Percentiles rank a stretch among this genome's conserved stretches.
Evolutionary conservation across 768 basidiomycete species (phyloP).

Genomic region (Tephrocybe sp.): DNA sequence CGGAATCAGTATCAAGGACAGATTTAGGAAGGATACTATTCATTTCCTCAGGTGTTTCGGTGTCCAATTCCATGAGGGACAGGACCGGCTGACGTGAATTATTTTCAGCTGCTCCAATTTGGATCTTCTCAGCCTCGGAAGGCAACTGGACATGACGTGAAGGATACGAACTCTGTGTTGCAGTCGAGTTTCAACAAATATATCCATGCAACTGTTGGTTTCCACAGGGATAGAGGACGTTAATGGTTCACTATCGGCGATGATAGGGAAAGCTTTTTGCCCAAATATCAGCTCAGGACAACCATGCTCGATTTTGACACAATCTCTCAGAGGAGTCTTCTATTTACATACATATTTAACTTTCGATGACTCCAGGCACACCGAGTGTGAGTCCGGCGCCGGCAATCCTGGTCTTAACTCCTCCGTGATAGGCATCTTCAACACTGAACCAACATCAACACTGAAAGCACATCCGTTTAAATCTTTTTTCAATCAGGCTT

Average conservation of each 20-base stretch:
- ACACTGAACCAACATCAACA: too few relatives aligned
- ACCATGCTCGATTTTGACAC: too few relatives aligned
- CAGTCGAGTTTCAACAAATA: slow-evolving; percentile 63
- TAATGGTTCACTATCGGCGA: slow-evolving; percentile 44
- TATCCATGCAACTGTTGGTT: slow-evolving; percentile 39
- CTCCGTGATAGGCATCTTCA: slow-evolving; percentile 50
- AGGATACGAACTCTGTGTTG: too few relatives aligned
- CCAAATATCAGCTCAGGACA: slow-evolving; percentile 51
- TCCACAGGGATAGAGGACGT: slow-evolving; percentile 59
- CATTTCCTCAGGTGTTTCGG: too few relatives aligned
- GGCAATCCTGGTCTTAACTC: slow-evolving; percentile 3
- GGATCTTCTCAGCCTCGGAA: too few relatives aligned
- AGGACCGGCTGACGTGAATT: too few relatives aligned
- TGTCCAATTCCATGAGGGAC: too few relatives aligned
- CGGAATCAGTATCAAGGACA: too few relatives aligned
- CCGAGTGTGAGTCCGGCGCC: slow-evolving; percentile 48
- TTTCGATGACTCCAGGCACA: slow-evolving; percentile 64
- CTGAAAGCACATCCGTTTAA: slow-evolving; percentile 66
- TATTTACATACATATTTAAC: slow-evolving; percentile 59
- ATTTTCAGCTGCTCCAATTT: too few relatives aligned
- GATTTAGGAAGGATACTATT: too few relatives aligned
- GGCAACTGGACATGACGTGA: too few relatives aligned
- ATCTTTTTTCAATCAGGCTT: slow-evolving; percentile 39
- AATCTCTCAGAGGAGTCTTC: too few relatives aligned
- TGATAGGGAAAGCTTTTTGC: slow-evolving; percentile 63